These are phyloP conservation scores for Falciphora oryzae DNA, from an alignment of 2,329 filamentous ascomycete species.

Conservation along the genomic window DNA sequence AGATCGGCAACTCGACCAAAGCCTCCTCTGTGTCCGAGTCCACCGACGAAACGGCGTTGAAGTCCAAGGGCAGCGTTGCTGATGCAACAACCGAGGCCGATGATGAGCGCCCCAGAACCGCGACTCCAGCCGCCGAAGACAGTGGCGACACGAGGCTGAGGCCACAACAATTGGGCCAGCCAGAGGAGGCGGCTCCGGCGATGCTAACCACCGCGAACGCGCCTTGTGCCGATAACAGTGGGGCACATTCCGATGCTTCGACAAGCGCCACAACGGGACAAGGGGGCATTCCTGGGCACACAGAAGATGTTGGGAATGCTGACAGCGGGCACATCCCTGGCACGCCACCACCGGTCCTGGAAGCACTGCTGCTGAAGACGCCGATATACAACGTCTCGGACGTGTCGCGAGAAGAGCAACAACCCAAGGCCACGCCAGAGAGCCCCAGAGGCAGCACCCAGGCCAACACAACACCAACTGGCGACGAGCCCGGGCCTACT, in stretches of 20 bases:
- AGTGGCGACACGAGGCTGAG: not conserved
- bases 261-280: not conserved
- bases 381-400: not conserved
- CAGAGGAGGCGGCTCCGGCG: not conserved
- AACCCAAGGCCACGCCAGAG: not conserved
- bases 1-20: constrained; percentile 54
- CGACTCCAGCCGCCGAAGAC: not conserved
- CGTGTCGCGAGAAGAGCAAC: not conserved
- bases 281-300: not conserved
- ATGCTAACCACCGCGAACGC: not conserved
- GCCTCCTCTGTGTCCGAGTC: constrained; percentile 60
- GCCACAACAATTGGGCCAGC: too few species aligned
- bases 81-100: constrained; percentile 6
- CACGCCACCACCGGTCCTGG: not conserved
- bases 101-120: constrained; percentile 7
- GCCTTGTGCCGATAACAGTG: not conserved
- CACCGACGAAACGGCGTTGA: constrained; percentile 52
- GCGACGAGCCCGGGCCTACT: not conserved
- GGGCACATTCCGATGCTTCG: not conserved
- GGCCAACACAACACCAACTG: not conserved
- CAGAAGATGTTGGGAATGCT: not conserved
- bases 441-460: not conserved
- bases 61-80: constrained; percentile 13
- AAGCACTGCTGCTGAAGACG: not conserved
- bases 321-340: not conserved